Evolutionary conservation across 2,329 filamentous ascomycete genomes (phyloP).

Genomic region (Neopestalotiopsis sp.): DNA sequence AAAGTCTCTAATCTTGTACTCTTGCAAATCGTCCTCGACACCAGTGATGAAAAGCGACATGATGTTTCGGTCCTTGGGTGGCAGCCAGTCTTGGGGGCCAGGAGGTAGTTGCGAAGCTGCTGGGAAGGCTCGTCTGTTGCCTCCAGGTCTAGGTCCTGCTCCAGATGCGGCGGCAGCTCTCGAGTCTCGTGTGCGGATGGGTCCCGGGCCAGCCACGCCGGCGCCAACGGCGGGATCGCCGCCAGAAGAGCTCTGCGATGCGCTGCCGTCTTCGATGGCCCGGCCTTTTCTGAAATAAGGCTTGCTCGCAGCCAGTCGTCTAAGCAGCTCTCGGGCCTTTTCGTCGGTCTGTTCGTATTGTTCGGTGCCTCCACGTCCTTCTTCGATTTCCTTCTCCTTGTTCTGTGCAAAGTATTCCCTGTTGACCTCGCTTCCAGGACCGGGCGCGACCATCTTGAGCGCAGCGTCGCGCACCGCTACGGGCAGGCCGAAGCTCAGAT

Average conservation of each 20-base stretch:
- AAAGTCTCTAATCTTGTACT: constrained; percentile 88
- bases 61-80: constrained; percentile 82
- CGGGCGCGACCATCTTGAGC: constrained; percentile 95
- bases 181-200: constrained; percentile 76
- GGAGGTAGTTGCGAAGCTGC: constrained; percentile 77
- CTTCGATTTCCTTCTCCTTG: constrained; percentile 93
- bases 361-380: constrained; percentile 83
- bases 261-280: constrained; percentile 65
- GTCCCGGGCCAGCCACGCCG: constrained; percentile 69
- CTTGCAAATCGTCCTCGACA: constrained; percentile 93
- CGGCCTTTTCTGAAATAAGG: constrained; percentile 93
- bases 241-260: constrained; percentile 41
- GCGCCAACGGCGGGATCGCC: constrained; percentile 58
- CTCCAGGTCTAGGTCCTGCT: constrained; percentile 41
- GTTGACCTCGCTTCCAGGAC: constrained; percentile 91
- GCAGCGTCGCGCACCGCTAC: constrained; percentile 96
- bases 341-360: constrained; percentile 97
- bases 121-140: constrained; percentile 65
- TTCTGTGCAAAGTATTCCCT: constrained; percentile 98
- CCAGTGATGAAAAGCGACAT: constrained; percentile 95
- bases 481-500: constrained; percentile 92
- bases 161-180: constrained; percentile 56
- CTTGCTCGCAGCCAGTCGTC: constrained; percentile 86
- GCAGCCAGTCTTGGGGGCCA: constrained; percentile 82
- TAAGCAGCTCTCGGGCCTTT: constrained; percentile 87